Conservation (phyloP, 176 grass and related monocot species). For the Aegilops speltoides region DNA sequence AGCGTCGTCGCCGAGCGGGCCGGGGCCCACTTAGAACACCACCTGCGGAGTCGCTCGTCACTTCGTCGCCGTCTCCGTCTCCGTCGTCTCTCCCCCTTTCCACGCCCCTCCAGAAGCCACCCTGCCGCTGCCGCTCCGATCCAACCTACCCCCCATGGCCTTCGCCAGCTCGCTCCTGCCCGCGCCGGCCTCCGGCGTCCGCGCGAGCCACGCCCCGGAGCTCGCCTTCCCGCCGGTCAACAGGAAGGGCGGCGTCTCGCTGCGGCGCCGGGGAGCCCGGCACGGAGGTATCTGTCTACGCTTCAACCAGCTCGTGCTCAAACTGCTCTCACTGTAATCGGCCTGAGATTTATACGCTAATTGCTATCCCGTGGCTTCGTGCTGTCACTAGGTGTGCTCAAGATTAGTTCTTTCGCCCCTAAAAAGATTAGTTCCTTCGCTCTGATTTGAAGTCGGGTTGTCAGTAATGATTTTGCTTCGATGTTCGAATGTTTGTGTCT, state of each 20-base stretch:
- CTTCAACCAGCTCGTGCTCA: not conserved
- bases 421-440: not conserved
- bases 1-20: constrained; percentile 12
- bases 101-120: constrained; percentile 27
- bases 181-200: constrained; percentile 23
- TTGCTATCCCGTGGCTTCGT: not conserved
- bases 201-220: constrained; percentile 23
- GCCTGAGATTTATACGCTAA: not conserved
- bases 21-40: not conserved
- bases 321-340: not conserved
- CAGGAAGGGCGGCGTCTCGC: constrained; percentile 23
- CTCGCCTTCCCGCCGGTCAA: constrained; percentile 25
- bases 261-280: constrained; percentile 17
- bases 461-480: not conserved
- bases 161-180: constrained; percentile 35
- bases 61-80: constrained; percentile 20
- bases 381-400: not conserved
- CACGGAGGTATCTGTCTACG: constrained; percentile 33
- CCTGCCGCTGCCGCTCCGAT: not conserved
- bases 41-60: constrained; percentile 13
- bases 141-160: constrained; percentile 21
- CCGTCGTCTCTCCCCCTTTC: not conserved
- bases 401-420: not conserved
- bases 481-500: not conserved
- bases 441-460: not conserved